Evolutionary conservation across 192 early-diverging fungal species (phyloP).

Genomic region (Entomortierella lignicola): DNA sequence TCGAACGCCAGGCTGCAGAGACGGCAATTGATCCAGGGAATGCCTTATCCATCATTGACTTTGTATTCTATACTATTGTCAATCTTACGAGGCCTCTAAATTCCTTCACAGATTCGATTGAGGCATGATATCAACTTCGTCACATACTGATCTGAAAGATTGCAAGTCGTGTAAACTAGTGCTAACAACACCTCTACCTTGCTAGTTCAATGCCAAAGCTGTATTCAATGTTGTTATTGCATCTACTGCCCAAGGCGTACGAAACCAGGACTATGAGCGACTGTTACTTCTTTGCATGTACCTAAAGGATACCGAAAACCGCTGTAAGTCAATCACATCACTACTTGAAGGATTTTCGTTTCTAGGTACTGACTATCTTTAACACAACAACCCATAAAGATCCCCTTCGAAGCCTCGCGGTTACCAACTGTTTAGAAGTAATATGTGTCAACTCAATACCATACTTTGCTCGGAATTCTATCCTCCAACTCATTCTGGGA

Average conservation of each 20-base stretch:
- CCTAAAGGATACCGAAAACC: constrained; percentile 13
- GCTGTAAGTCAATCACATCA: constrained; percentile 21
- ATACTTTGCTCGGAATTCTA: constrained; percentile 14
- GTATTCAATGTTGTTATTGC: constrained; percentile 42
- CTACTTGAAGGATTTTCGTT: background rate
- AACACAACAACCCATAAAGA: background rate
- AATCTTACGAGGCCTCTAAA: constrained; percentile 8
- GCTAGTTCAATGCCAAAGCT: constrained; percentile 26
- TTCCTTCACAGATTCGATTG: constrained; percentile 18
- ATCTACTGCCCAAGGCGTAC: constrained; percentile 19
- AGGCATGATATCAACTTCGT: constrained; percentile 3
- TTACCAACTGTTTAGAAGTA: constrained; percentile 14
- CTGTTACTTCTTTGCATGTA: constrained; percentile 27
- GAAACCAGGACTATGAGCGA: constrained; percentile 8
- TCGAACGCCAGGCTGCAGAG: background rate
- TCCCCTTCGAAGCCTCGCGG: constrained; percentile 20
- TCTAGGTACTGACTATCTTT: background rate
- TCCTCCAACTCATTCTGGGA: constrained; percentile 22
- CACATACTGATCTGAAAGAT: no score
- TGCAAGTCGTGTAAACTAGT: background rate
- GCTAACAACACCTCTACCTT: background rate
- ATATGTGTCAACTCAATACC: constrained; percentile 8
- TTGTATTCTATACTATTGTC: constrained; percentile 18
- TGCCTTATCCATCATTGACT: background rate
- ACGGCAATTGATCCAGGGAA: background rate